Base-by-base conservation (phyloP, 169 alveolate species). In the Eimeria sp. region DNA sequence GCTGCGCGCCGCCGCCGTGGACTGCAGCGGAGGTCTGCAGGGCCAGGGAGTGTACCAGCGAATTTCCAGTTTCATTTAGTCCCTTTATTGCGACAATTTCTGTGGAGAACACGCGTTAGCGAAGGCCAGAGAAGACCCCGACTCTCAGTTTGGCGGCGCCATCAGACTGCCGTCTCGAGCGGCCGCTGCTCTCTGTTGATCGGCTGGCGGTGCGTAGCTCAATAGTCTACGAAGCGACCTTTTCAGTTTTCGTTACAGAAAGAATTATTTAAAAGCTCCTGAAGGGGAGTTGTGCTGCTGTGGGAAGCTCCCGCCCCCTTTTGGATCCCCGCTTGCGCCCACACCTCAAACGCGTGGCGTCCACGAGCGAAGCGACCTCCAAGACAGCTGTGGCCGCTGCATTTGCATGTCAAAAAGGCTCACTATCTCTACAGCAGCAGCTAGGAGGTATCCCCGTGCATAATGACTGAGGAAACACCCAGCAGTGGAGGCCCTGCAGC, bases 1-100 rank as follows among this genome's bases (percentile, higher is more conserved):
- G 91, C 91, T 85, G 91, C 91, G 54, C 80, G 80, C 80, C 78
- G 91, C 91, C 91, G 76, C 91, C 80, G 78, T 78, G 54, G 78
- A 56, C 77, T 56, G 78, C 78, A 8, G 90, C 46, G 33, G 74
- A 77, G 87, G 90, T 82, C 71, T 82, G 90, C 90, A 82, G 76
- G 90, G 54, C 23, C 74, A 82, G 58, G 54, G 40, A 85, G 40
- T 20, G 16, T 71, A 37, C 43, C 52, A 20, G 91, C 91, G 43
- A 40, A 37, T 23, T 58, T 62, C 33, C 78, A 18, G 56, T 54
- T 71, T n/a, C 25, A 20, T 85, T 18, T 56, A 62, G 30, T 33
- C 49, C 64, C 25, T 85, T 37, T 85, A 49, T 64, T 85, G 68
- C 58, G 27, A 85, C 64, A 0, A 49, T 62, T 33, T 58, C 78